Evolutionary conservation across 371 early-diverging fungal genomes (phyloP).

Genomic region (Syncephalastrum contaminatum): DNA sequence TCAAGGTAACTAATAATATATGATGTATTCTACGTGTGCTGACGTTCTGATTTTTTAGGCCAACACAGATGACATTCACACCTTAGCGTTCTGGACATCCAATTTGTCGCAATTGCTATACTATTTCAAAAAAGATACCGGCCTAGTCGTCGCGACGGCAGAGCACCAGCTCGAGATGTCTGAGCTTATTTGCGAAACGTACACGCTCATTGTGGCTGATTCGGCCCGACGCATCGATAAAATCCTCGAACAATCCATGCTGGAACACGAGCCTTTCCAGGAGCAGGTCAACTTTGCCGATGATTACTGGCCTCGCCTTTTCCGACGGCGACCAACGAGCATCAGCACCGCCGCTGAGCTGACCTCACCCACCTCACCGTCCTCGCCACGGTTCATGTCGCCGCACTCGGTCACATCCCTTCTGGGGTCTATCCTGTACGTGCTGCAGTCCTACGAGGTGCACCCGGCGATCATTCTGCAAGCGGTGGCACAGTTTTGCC

Average conservation of each 20-base stretch:
- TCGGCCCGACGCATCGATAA: conserved; percentile 60
- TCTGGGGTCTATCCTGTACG: conserved; percentile 57
- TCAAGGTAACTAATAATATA: conserved; percentile 42
- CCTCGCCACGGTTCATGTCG: conserved; percentile 24
- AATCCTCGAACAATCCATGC: conserved; percentile 68
- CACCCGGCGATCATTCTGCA: conserved; percentile 75
- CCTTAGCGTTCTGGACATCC: conserved; percentile 80
- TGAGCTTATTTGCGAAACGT: conserved; percentile 76
- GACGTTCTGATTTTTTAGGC: conserved; percentile 13
- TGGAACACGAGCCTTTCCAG: conserved; percentile 74
- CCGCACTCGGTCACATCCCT: conserved; percentile 66
- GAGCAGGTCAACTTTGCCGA: conserved; percentile 67
- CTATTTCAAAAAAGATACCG: conserved; percentile 81
- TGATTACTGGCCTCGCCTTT: conserved; percentile 29
- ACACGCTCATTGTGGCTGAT: conserved; percentile 60
- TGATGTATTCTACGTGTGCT: not conserved
- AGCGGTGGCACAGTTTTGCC: conserved; percentile 69
- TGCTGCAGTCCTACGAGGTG: conserved; percentile 61
- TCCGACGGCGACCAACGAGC: conserved; percentile 21
- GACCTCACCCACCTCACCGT: conserved; percentile 2
- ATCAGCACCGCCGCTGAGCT: conserved; percentile 1
- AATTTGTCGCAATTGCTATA: conserved; percentile 77
- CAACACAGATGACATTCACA: conserved; percentile 34
- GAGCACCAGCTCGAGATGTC: conserved; percentile 66
- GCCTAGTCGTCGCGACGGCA: conserved; percentile 64